A percentile compares a stretch with the other conserved stretches of the same genome.
Evolutionary conservation across 805 yeast species (phyloP).

Genomic region (Barnettozyma botsteinii): DNA sequence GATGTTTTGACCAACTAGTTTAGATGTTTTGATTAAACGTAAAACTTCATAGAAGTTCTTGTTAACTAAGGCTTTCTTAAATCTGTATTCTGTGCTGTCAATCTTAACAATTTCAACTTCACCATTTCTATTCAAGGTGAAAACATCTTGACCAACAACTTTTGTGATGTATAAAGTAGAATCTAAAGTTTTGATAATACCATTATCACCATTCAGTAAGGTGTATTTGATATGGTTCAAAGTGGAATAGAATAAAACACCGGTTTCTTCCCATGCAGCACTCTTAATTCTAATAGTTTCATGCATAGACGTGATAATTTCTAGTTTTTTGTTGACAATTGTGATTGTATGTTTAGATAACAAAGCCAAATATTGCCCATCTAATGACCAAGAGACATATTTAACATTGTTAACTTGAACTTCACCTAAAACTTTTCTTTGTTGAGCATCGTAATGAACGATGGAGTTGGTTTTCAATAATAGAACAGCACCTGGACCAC

Average conservation of each 20-base stretch:
- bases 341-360: conserved; percentile 90
- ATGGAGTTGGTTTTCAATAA: conserved; percentile 69
- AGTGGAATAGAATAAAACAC: conserved; percentile 88
- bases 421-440: conserved; percentile 70
- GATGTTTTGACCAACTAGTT: conserved; percentile 94
- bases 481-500: conserved; percentile 80
- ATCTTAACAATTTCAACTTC: conserved; percentile 71
- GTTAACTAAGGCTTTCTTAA: conserved; percentile 87
- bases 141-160: conserved; percentile 65
- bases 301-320: conserved; percentile 76
- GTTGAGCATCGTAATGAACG: conserved; percentile 86
- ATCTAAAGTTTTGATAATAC: conserved; percentile 88
- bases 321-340: conserved; percentile 74
- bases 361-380: conserved; percentile 82
- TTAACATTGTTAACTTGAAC: conserved; percentile 72
- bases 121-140: conserved; percentile 80
- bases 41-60: conserved; percentile 89
- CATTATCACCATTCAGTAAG: conserved; percentile 88
- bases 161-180: conserved; percentile 78
- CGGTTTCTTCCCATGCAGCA: conserved; percentile 96
- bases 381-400: conserved; percentile 83
- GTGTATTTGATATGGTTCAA: conserved; percentile 94
- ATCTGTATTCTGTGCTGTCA: conserved; percentile 96
- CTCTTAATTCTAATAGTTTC: conserved; percentile 96
- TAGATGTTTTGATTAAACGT: conserved; percentile 80